Base-by-base conservation (phyloP, 495 filamentous ascomycete genomes). In the Daldinia loculata region DNA sequence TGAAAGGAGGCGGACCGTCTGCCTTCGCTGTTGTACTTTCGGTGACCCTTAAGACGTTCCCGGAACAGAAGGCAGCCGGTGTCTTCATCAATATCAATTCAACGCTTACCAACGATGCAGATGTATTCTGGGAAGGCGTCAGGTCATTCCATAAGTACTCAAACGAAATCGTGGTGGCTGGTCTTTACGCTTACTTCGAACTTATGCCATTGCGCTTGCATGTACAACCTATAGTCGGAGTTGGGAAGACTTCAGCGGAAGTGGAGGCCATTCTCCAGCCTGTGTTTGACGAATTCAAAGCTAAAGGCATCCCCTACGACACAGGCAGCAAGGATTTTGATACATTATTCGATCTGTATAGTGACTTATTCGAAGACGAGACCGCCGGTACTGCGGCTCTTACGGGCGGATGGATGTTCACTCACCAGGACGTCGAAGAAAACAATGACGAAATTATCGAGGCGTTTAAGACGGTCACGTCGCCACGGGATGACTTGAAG, bases 1-100 rank as follows among this genome's bases (percentile, higher is more conserved):
- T 90, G 1, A 82, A 81, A 39, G 89, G 89, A 14, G 89, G 89
- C 12, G 89, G 88, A 9, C 86, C 82, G 4, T 84, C 85, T 0
- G 80, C 86, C 6, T 90, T 84, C 51, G 89, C 80, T 5, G 82
- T 90, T 26, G 86, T 90, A 17, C 79, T 82, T 45, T 85, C 84
- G 27, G 78, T 81, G 4, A 84, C 82, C 6, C 79, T 84, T 61
- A 86, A 85, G 70, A 84, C 80, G 39, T 83, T 82, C 62, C 68
- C 70, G 45, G 84, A 84, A 38, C 72, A 79, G 11, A 75, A 78
- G 12, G 74, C 77, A 45, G 62, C 84, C 0, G 82, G 80, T 22
- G 69, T 79, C n/a, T 75, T 76, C 26, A 60, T 86, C 55, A 75
- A 81, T 60, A 80, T 85, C 77, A 80, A 79, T 61, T 63, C 63